A percentile compares a stretch with the other conserved stretches of the same genome.
Conservation (phyloP, 2,329 filamentous ascomycete genomes). For the Bipolaris victoriae region DNA sequence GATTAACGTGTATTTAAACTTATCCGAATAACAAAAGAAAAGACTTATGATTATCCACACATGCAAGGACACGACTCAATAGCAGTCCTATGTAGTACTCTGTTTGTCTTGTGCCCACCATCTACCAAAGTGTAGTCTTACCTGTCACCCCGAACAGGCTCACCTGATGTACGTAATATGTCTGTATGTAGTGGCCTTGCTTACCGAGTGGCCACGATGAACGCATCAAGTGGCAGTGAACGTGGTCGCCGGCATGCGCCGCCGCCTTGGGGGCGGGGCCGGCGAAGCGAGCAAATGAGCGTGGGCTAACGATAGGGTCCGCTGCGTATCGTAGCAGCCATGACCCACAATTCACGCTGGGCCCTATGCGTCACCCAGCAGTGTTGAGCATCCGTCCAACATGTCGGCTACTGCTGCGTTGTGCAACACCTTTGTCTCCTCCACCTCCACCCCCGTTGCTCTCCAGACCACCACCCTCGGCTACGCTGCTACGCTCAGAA, state of each 20-base stretch:
- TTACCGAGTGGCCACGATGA: neutral
- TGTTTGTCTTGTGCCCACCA: neutral
- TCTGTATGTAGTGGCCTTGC: neutral
- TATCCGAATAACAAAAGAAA: neutral
- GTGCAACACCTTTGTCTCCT: conserved; percentile 13
- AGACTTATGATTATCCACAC: neutral
- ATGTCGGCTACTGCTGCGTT: conserved; percentile 16
- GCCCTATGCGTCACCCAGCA: conserved; percentile 22
- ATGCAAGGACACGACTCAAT: neutral
- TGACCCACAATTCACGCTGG: conserved; percentile 14
- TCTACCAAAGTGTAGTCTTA: neutral
- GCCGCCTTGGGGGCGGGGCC: neutral
- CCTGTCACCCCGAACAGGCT: neutral
- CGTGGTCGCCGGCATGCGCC: conserved; percentile 3
- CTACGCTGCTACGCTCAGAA: neutral
- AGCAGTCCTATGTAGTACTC: neutral
- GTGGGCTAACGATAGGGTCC: conserved; percentile 6
- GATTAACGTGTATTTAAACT: neutral
- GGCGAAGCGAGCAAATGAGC: conserved; percentile 16
- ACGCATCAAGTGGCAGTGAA: conserved; percentile 18
- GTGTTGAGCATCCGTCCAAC: conserved; percentile 8
- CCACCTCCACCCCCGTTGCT: conserved; percentile 1
- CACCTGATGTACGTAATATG: neutral
- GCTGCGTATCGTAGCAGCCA: conserved; percentile 11
- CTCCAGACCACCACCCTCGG: conserved; percentile 13